phyloP scores from a whole-genome alignment of 805 yeast genomes.

The Starmerella floricola region DNA sequence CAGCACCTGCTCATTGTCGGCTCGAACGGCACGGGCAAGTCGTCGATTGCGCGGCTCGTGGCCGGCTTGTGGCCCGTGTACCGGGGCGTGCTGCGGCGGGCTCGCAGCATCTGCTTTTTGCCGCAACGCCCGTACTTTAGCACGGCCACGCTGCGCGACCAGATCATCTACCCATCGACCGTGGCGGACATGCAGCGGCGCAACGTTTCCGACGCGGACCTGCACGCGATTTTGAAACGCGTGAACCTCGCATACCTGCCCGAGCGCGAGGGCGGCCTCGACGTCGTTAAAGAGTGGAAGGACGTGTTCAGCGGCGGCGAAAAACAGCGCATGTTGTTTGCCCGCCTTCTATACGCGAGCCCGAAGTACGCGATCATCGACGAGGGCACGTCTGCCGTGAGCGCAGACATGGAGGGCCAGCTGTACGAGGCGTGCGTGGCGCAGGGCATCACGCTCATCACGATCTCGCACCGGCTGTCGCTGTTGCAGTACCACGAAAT shows the following conservation, averaged over 20 bases:
- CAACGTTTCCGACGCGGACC: slow-evolving; percentile 59
- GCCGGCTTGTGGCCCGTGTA: slow-evolving; percentile 91
- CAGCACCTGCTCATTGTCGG: slow-evolving; percentile 73
- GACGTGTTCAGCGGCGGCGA: slow-evolving; percentile 95
- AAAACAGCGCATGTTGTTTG: slow-evolving; percentile 79
- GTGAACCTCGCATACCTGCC: slow-evolving; percentile 73
- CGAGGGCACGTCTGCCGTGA: slow-evolving; percentile 89
- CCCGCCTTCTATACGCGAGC: slow-evolving; percentile 65
- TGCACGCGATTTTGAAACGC: slow-evolving; percentile 53
- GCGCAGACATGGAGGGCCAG: slow-evolving; percentile 79
- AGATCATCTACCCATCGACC: slow-evolving; percentile 74
- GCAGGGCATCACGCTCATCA: slow-evolving; percentile 62
- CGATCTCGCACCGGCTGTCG: slow-evolving; percentile 73
- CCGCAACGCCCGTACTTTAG: slow-evolving; percentile 81
- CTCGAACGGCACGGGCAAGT: slow-evolving; percentile 81
- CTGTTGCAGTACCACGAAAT: slow-evolving; percentile 75
- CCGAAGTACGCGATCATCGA: slow-evolving; percentile 77
- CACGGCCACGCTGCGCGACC: slow-evolving; percentile 76
- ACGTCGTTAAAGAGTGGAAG: slow-evolving; percentile 57
- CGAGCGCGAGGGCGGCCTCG: slow-evolving; percentile 46
- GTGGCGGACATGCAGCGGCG: slow-evolving; percentile 62
- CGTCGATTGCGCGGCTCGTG: slow-evolving; percentile 68
- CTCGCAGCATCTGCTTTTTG: slow-evolving; percentile 50
- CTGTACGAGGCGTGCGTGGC: slow-evolving; percentile 62
- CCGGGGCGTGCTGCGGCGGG: slow-evolving; percentile 68